Conservation (phyloP, 2,329 filamentous ascomycete species). For the Botrytis byssoidea region DNA sequence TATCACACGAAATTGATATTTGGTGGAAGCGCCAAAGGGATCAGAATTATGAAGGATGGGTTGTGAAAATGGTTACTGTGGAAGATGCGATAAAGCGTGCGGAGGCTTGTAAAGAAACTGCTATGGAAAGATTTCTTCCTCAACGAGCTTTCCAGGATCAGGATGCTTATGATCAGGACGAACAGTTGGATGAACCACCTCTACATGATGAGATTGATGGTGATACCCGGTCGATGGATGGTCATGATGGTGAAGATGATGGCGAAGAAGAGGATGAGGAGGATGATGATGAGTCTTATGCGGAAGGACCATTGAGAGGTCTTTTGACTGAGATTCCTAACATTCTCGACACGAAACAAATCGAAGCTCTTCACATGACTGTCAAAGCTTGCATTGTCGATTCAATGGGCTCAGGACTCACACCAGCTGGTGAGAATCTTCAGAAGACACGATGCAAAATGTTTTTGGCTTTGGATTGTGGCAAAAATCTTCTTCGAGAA, state of each 20-base stretch:
- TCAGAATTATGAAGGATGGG: constrained; percentile 59
- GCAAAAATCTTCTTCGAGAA: constrained; percentile 83
- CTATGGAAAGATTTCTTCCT: constrained; percentile 50
- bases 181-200: constrained; percentile 47
- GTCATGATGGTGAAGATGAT: constrained; percentile 50
- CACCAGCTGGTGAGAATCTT: constrained; percentile 71
- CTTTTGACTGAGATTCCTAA: constrained; percentile 91
- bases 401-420: constrained; percentile 67
- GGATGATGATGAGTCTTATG: constrained; percentile 76
- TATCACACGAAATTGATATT: constrained; percentile 62
- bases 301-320: constrained; percentile 75
- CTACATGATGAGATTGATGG: constrained; percentile 52
- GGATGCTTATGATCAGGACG: constrained; percentile 49
- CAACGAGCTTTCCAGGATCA: constrained; percentile 32
- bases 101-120: constrained; percentile 57
- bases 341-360: constrained; percentile 90
- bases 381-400: constrained; percentile 93
- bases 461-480: constrained; percentile 84
- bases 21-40: constrained; percentile 64
- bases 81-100: constrained; percentile 58
- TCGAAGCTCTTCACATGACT: constrained; percentile 95
- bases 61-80: constrained; percentile 58
- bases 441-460: constrained; percentile 89
- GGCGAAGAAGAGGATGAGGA: constrained; percentile 66
- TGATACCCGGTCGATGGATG: constrained; percentile 43